Evolutionary conservation across 176 grass and related monocot genomes (phyloP).

Genomic region (Echinochloa phyllopogon): DNA sequence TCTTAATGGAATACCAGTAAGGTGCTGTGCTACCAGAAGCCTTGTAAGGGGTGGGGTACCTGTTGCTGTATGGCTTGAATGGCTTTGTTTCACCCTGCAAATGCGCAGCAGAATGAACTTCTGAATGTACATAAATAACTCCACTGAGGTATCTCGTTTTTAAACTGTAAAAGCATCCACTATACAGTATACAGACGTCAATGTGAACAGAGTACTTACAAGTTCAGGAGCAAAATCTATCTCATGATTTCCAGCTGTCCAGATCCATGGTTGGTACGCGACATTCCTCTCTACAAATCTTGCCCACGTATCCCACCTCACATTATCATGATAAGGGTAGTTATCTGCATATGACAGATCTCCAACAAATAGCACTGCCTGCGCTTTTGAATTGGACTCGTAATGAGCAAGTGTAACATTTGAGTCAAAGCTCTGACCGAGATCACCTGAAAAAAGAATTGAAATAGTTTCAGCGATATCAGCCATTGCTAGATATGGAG

Average conservation of each 20-base stretch:
- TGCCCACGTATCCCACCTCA: conserved; percentile 96
- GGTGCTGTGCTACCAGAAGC: conserved; percentile 76
- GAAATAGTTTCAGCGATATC: conserved; percentile 22
- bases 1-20: conserved; percentile 93
- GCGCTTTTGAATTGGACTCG: conserved; percentile 63
- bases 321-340: conserved; percentile 79
- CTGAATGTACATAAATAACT: background rate
- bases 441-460: conserved; percentile 70
- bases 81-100: conserved; percentile 85
- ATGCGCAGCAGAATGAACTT: conserved; percentile 16
- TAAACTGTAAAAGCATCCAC: background rate
- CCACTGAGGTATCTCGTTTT: background rate
- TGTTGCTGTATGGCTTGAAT: conserved; percentile 75
- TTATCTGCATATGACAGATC: conserved; percentile 92
- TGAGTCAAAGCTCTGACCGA: conserved; percentile 86
- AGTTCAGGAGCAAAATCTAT: conserved; percentile 84
- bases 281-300: conserved; percentile 84
- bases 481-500: background rate
- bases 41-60: conserved; percentile 74
- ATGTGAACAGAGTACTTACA: conserved; percentile 49
- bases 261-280: conserved; percentile 97
- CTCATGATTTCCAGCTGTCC: conserved; percentile 94
- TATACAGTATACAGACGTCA: background rate
- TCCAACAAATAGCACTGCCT: conserved; percentile 77
- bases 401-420: conserved; percentile 88